phyloP scores from a whole-genome alignment of 306 rosid genomes.

The Lathyrus oleraceus region DNA sequence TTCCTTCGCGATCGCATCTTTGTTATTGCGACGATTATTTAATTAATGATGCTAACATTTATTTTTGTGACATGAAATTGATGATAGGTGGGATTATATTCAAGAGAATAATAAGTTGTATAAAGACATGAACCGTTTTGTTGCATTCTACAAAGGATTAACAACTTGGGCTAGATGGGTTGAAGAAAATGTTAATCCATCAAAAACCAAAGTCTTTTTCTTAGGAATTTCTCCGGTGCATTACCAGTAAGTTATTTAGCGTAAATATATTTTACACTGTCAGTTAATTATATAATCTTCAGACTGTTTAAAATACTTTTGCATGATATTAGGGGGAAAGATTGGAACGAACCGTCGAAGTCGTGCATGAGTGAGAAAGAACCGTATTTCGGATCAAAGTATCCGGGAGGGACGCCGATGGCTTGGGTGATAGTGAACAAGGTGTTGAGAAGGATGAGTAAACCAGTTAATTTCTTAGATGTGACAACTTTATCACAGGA shows the following conservation, averaged over 20 bases:
- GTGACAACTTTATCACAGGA: constrained; percentile 74
- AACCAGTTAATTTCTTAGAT: constrained; percentile 75
- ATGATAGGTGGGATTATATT: constrained; percentile 74
- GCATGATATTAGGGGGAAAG: constrained; percentile 66
- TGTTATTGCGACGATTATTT: neutral
- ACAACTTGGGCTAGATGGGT: constrained; percentile 91
- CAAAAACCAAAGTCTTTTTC: constrained; percentile 83
- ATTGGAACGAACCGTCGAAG: constrained; percentile 76
- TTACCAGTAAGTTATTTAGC: constrained; percentile 56
- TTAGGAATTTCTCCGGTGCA: constrained; percentile 93
- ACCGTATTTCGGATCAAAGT: constrained; percentile 70
- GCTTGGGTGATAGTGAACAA: constrained; percentile 83
- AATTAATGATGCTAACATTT: neutral
- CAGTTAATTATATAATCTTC: neutral
- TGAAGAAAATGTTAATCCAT: constrained; percentile 58
- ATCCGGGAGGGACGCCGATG: constrained; percentile 84
- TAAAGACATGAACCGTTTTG: constrained; percentile 81
- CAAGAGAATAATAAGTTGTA: constrained; percentile 50
- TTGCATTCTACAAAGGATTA: constrained; percentile 79
- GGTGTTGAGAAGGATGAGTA: constrained; percentile 62
- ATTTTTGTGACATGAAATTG: neutral
- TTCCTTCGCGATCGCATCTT: neutral
- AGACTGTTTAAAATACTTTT: neutral
- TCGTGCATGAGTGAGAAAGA: constrained; percentile 66
- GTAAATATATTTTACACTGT: too few relatives aligned